Conservation (phyloP, 2,329 filamentous ascomycete species). For the Pyrenochaeta sp. region DNA sequence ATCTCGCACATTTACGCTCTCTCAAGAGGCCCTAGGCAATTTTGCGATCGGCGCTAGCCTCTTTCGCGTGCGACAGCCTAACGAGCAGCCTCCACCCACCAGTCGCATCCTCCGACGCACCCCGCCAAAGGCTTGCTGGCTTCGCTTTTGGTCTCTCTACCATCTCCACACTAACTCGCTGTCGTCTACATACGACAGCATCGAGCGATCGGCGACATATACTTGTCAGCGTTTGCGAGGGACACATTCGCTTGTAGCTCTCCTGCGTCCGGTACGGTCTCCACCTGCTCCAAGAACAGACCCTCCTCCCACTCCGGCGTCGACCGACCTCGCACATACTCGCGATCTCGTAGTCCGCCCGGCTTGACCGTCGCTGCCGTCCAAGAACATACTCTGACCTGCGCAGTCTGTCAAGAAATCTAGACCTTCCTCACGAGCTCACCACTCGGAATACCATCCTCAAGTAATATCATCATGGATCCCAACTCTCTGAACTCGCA, state of each 20-base stretch:
- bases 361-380: conserved; percentile 38
- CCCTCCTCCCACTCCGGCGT: conserved; percentile 25
- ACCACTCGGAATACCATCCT: conserved; percentile 37
- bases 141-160: conserved; percentile 50
- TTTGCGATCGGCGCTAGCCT: conserved; percentile 44
- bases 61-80: conserved; percentile 37
- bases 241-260: conserved; percentile 99
- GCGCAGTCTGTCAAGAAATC: conserved; percentile 45
- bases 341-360: conserved; percentile 44
- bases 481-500: conserved; percentile 79
- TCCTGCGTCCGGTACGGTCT: conserved; percentile 72
- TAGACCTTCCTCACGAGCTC: conserved; percentile 38
- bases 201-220: conserved; percentile 36
- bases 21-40: conserved; percentile 32
- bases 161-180: conserved; percentile 35
- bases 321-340: conserved; percentile 43
- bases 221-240: conserved; percentile 68
- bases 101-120: conserved; percentile 32
- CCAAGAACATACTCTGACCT: conserved; percentile 43
- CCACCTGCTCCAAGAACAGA: conserved; percentile 27
- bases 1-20: conserved; percentile 42
- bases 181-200: conserved; percentile 32
- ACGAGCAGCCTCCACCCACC: conserved; percentile 34
- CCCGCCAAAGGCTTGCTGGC: conserved; percentile 54
- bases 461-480: conserved; percentile 71